Base-by-base conservation (phyloP, 169 alveolate genomes). In the Plasmodium ovale region DNA sequence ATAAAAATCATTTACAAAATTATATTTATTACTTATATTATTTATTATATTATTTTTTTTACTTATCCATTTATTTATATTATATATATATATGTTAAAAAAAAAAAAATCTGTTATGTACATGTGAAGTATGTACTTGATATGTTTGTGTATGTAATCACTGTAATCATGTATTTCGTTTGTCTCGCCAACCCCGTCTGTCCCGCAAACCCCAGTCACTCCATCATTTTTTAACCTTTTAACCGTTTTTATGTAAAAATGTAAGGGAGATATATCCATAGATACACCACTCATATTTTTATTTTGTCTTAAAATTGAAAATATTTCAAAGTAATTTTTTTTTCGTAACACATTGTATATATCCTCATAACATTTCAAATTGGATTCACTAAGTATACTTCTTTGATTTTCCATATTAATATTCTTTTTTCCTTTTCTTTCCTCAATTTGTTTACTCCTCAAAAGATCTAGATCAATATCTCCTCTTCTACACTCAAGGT, bases 141-240 rank as follows among this genome's bases (percentile, higher is more conserved):
- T 74, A 56, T 27, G 25, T 60, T 19, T 60, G 39, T 74, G 62
- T 7, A 62, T 65, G 39, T 60, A 74, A 62, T 74, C 88, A 21
- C 7, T 74, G 16, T 74, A 74, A 23, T 74, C 88, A 51, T 74
- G 62, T 77, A 74, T 74, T 39, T 74, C 77, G 21, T 9, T 44
- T n/a, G n/a, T n/a, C n/a, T n/a, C n/a, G n/a, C n/a, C n/a, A n/a
- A n/a, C n/a, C n/a, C n/a, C n/a, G n/a, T n/a, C n/a, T n/a, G n/a
- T n/a, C n/a, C n/a, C n/a, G n/a, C n/a, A n/a, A n/a, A n/a, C n/a
- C n/a, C n/a, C n/a, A n/a, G n/a, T n/a, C 35, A 74, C 59, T 10
- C 88, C 88, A 25, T 77, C 16, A 44, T 74, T 74, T 56, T 47
- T 74, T n/a, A 60, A 60, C 7, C 62, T 60, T 23, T 74, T 74